Conservation (phyloP, 345 rosid genomes). For the Arabidopsis arenosa region DNA sequence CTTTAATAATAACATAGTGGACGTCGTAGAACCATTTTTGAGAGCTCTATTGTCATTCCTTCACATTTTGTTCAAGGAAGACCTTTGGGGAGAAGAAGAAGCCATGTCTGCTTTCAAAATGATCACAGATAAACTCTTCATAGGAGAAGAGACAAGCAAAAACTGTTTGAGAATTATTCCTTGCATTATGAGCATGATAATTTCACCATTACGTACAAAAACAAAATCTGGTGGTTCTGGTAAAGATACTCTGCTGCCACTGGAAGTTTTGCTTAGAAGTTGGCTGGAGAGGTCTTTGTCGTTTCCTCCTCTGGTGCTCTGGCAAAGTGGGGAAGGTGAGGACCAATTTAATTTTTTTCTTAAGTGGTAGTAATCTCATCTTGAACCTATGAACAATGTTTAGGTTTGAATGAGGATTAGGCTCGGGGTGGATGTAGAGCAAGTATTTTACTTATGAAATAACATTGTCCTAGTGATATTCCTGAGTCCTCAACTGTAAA, state of each 20-base stretch:
- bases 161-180: slow-evolving; percentile 83
- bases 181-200: slow-evolving; percentile 54
- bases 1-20: slow-evolving; percentile 54
- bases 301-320: slow-evolving; percentile 73
- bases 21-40: slow-evolving; percentile 71
- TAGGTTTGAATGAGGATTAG: slow-evolving; percentile 24
- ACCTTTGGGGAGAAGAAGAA: slow-evolving; percentile 70
- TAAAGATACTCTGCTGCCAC: slow-evolving; percentile 41
- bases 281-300: slow-evolving; percentile 74
- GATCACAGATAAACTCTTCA: slow-evolving; percentile 67
- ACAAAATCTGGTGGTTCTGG: slow-evolving; percentile 44
- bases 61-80: slow-evolving; percentile 64
- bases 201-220: slow-evolving; percentile 55
- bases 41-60: slow-evolving; percentile 80
- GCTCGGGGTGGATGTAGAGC: slow-evolving; percentile 28
- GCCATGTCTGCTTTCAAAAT: slow-evolving; percentile 64
- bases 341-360: not conserved
- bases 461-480: slow-evolving; percentile 17
- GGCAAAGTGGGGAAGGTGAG: slow-evolving; percentile 71
- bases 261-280: slow-evolving; percentile 56
- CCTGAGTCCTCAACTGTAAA: slow-evolving; percentile 16
- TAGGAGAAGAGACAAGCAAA: slow-evolving; percentile 69
- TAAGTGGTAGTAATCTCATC: slow-evolving; percentile 19
- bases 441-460: slow-evolving; percentile 15
- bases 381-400: slow-evolving; percentile 15